These are phyloP conservation scores for Populus hybrid DNA, from an alignment of 441 rosid species.

Conservation along the genomic window DNA sequence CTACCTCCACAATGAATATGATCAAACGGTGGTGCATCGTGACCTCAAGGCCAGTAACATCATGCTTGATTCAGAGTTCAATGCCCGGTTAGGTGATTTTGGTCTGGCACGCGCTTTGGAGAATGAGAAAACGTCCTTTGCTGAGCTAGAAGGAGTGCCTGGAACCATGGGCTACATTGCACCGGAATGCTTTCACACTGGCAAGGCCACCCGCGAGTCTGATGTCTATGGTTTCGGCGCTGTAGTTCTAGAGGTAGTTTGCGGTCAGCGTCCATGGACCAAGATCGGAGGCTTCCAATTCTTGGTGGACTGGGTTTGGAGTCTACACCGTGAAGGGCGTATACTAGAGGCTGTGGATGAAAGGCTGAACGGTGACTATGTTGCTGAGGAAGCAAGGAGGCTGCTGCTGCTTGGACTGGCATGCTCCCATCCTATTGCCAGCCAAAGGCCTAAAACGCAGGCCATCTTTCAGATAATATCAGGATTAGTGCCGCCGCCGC, in stretches of 20 bases:
- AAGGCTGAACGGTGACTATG: not conserved
- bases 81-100: not conserved
- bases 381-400: not conserved
- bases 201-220: not conserved
- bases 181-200: not conserved
- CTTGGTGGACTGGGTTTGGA: not conserved
- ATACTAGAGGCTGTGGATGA: not conserved
- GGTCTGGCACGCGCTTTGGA: not conserved
- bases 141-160: not conserved
- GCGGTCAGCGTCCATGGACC: not conserved
- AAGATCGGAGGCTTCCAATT: not conserved
- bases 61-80: not conserved
- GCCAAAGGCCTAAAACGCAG: not conserved
- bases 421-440: not conserved
- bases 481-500: conserved; percentile 30
- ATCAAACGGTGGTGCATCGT: not conserved
- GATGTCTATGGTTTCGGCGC: not conserved
- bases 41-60: not conserved
- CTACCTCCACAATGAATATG: not conserved
- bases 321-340: not conserved
- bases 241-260: not conserved
- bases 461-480: conserved; percentile 32
- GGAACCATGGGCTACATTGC: not conserved
- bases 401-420: not conserved
- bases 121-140: not conserved